Conservation (phyloP, 2,329 filamentous ascomycete species). For the Alternaria arborescens region DNA sequence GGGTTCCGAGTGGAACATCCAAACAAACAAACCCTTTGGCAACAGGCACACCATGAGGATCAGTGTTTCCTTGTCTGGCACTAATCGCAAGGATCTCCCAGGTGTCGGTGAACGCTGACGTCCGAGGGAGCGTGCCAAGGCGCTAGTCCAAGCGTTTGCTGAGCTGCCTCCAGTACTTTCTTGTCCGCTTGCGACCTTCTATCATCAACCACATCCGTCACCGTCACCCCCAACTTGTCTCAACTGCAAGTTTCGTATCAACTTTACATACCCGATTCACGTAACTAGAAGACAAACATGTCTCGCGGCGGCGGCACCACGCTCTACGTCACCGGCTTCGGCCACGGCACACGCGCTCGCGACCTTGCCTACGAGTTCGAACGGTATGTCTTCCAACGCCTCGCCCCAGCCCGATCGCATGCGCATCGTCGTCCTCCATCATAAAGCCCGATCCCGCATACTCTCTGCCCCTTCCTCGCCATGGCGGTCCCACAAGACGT, state of each 20-base stretch:
- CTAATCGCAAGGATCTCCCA: neutral
- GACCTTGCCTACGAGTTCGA: constrained; percentile 99
- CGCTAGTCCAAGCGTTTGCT: constrained; percentile 19
- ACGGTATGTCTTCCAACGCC: constrained; percentile 81
- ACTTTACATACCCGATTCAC: constrained; percentile 14
- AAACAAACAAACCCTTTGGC: neutral
- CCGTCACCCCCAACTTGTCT: constrained; percentile 19
- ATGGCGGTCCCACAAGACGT: constrained; percentile 8
- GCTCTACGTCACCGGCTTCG: constrained; percentile 98
- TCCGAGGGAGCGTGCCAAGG: constrained; percentile 16
- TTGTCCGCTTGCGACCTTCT: constrained; percentile 18
- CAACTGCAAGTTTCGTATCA: constrained; percentile 23
- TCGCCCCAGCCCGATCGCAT: constrained; percentile 45
- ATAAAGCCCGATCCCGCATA: constrained; percentile 19
- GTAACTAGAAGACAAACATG: constrained; percentile 62
- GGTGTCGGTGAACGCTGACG: constrained; percentile 8
- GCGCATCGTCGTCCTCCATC: constrained; percentile 41
- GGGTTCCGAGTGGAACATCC: neutral
- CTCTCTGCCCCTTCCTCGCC: constrained; percentile 8
- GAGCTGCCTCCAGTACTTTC: constrained; percentile 19
- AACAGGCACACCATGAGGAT: neutral
- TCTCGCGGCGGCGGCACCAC: constrained; percentile 92
- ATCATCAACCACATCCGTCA: constrained; percentile 25
- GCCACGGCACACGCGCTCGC: constrained; percentile 97
- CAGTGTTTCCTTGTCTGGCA: neutral